Evolutionary conservation across 2,329 filamentous ascomycete genomes (phyloP).

Genomic region (Didymella exigua): DNA sequence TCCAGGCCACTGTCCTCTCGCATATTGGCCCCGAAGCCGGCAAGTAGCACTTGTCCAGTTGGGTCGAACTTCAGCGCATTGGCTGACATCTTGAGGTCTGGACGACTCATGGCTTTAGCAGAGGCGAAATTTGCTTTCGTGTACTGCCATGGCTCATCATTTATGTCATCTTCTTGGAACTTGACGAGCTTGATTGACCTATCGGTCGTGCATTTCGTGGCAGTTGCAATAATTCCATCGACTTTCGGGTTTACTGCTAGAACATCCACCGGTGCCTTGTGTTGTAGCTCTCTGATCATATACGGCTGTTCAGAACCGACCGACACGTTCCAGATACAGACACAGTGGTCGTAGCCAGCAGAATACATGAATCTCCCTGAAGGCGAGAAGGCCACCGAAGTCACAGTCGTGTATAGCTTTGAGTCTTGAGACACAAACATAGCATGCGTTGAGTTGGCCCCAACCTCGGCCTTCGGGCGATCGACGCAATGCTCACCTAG

Average conservation of each 20-base stretch:
- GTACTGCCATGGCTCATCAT: conserved; percentile 18
- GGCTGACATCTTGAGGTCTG: conserved; percentile 38
- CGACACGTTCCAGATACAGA: conserved; percentile 51
- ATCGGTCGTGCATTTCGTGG: conserved; percentile 43
- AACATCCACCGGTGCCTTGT: conserved; percentile 58
- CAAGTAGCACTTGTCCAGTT: conserved; percentile 54
- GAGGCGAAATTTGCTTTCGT: conserved; percentile 33
- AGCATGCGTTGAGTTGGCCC: conserved; percentile 52
- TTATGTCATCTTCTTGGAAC: conserved; percentile 17
- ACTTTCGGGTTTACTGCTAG: conserved; percentile 51
- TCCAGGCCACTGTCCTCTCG: conserved; percentile 39
- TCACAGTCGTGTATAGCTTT: conserved; percentile 62
- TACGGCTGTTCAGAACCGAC: conserved; percentile 32
- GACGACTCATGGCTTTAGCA: conserved; percentile 34
- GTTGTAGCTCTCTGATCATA: conserved; percentile 40
- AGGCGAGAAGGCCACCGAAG: conserved; percentile 58
- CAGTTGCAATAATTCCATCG: conserved; percentile 56
- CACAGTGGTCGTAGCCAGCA: conserved; percentile 60
- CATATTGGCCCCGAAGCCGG: conserved; percentile 58
- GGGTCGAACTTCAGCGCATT: conserved; percentile 44
- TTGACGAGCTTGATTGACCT: conserved; percentile 45
- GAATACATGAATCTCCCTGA: conserved; percentile 57
- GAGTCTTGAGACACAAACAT: conserved; percentile 58
- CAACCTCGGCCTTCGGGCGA: conserved; percentile 47
- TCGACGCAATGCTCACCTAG: conserved; percentile 59